Percentiles rank a stretch among this genome's conserved stretches.
Evolutionary conservation across 78 protist genomes (phyloP).

Genomic region (Thecamonas trahens): DNA sequence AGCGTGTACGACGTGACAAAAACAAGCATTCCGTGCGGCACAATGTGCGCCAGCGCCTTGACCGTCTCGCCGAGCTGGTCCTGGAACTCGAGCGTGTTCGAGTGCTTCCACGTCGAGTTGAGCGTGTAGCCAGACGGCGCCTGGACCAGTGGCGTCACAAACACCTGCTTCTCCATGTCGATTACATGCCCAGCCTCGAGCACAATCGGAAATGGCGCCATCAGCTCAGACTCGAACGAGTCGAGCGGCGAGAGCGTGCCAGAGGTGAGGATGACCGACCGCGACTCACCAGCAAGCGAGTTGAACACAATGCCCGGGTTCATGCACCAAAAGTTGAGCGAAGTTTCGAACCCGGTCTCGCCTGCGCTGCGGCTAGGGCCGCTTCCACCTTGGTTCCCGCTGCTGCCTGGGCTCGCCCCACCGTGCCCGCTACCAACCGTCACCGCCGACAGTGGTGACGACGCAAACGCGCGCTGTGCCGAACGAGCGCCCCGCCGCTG

Average conservation of each 20-base stretch:
- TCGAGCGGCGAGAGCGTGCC: conserved; percentile 16
- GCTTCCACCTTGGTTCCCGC: no score
- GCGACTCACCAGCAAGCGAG: background rate
- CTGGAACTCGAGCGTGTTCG: background rate
- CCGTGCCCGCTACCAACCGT: no score
- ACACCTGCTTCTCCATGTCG: background rate
- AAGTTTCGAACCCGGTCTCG: background rate
- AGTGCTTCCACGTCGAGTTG: background rate
- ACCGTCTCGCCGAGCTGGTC: conserved; percentile 22
- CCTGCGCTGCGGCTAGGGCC: background rate
- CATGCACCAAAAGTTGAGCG: conserved; percentile 31
- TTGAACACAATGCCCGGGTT: conserved; percentile 23
- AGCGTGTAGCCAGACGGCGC: conserved; percentile 8
- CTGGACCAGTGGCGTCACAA: background rate
- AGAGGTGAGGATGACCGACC: conserved; percentile 7
- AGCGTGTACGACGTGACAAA: conserved; percentile 40
- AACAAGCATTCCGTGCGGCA: conserved; percentile 27
- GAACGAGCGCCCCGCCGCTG: no score
- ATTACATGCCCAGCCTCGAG: conserved; percentile 32
- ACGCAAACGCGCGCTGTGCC: no score
- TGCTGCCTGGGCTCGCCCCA: no score
- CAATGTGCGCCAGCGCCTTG: background rate
- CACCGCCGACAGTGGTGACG: no score
- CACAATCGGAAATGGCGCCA: conserved; percentile 4
- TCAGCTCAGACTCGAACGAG: conserved; percentile 37